These are phyloP conservation scores for Eucalyptus albens DNA, from an alignment of 345 rosid genomes.

Conservation along the genomic window DNA sequence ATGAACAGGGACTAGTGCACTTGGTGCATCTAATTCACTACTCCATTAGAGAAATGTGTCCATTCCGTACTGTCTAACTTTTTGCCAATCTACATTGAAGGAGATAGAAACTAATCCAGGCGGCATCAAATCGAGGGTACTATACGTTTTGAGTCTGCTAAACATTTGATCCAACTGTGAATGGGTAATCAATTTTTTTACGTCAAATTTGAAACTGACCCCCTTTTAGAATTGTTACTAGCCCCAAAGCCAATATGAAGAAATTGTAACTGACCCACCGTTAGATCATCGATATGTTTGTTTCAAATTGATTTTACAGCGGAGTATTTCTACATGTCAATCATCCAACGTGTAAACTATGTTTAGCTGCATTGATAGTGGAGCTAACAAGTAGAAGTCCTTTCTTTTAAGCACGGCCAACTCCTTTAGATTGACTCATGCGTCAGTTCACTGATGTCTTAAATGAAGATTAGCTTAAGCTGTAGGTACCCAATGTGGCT, in stretches of 20 bases:
- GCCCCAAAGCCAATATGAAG: neutral
- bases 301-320: neutral
- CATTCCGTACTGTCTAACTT: neutral
- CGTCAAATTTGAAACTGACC: fast-evolving
- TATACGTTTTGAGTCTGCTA: fast-evolving
- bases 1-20: too few relatives aligned
- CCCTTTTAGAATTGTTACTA: too few relatives aligned
- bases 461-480: neutral
- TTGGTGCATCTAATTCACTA: neutral
- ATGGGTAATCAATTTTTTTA: too few relatives aligned
- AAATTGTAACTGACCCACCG: neutral
- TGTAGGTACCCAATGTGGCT: neutral
- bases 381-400: neutral
- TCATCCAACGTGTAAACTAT: neutral
- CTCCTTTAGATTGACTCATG: neutral
- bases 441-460: neutral
- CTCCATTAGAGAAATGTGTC: neutral
- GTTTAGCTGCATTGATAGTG: neutral
- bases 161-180: too few relatives aligned
- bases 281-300: neutral
- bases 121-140: neutral
- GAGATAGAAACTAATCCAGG: neutral
- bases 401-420: neutral
- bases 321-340: neutral
- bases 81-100: neutral